These are phyloP conservation scores for Meyerozyma sp. DNA, from an alignment of 1,139 yeast species.

Conservation along the genomic window DNA sequence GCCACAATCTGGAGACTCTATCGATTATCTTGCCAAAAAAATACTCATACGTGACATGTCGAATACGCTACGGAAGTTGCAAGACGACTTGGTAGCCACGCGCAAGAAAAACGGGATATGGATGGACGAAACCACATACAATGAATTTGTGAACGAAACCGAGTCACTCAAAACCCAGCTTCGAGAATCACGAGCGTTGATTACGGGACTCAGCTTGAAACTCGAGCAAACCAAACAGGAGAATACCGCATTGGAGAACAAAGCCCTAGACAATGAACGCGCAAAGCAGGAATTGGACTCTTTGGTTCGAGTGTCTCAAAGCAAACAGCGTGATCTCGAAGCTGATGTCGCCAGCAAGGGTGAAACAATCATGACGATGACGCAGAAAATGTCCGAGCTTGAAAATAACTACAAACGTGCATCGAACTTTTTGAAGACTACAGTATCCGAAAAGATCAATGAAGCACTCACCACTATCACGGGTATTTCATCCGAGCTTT, in stretches of 20 bases:
- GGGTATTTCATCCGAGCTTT: background rate
- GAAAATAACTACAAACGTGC: background rate
- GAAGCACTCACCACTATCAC: background rate
- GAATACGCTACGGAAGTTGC: conserved; percentile 49
- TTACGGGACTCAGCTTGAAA: conserved; percentile 7
- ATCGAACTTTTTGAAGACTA: background rate
- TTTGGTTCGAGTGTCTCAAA: background rate
- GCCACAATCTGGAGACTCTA: conserved; percentile 55
- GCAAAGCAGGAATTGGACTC: background rate
- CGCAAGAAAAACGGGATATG: conserved; percentile 56
- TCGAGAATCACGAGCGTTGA: conserved; percentile 14
- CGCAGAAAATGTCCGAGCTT: background rate
- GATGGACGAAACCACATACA: conserved; percentile 55
- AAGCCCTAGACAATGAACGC: background rate
- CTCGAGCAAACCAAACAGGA: conserved; percentile 9
- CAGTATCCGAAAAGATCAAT: background rate
- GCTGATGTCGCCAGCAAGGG: background rate
- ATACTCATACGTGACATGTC: conserved; percentile 56
- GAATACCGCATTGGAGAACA: conserved; percentile 12
- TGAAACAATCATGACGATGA: background rate
- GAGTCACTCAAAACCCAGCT: conserved; percentile 21
- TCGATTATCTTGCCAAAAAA: conserved; percentile 50
- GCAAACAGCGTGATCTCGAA: background rate
- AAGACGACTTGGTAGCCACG: conserved; percentile 57
- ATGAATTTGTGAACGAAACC: conserved; percentile 35